phyloP scores from a whole-genome alignment of 257 asterid genomes.

The Fraxinus anomala region DNA sequence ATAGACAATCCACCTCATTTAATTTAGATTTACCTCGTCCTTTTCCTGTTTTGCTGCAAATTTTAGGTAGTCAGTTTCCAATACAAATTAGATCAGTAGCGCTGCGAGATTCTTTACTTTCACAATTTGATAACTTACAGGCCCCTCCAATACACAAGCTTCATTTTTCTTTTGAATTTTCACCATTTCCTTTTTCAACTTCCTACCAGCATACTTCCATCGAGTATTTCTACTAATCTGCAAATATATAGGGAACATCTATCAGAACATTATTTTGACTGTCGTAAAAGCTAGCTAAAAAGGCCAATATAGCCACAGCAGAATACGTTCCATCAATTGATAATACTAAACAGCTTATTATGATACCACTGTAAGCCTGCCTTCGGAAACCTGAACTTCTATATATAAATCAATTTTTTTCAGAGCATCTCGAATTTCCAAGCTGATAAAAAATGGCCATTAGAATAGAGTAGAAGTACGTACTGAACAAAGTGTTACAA shows the following conservation, averaged over 20 bases:
- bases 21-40: conserved; percentile 48
- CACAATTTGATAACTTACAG: conserved; percentile 46
- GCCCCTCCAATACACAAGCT: conserved; percentile 58
- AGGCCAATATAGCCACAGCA: neutral
- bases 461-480: conserved; percentile 2
- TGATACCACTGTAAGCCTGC: conserved; percentile 19
- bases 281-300: conserved; percentile 1
- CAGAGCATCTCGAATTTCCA: conserved; percentile 13
- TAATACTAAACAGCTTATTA: neutral
- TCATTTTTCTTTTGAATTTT: conserved; percentile 64
- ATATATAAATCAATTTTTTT: neutral
- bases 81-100: conserved; percentile 20
- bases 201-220: conserved; percentile 60
- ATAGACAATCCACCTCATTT: conserved; percentile 36
- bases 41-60: conserved; percentile 71
- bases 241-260: conserved; percentile 24
- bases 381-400: neutral
- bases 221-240: conserved; percentile 85
- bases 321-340: conserved; percentile 4
- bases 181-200: conserved; percentile 71
- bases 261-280: conserved; percentile 14
- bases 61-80: conserved; percentile 27
- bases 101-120: conserved; percentile 5
- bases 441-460: neutral
- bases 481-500: conserved; percentile 1